Evolutionary conservation across 768 basidiomycete genomes (phyloP).

Genomic region (Russula griseocarnosa): DNA sequence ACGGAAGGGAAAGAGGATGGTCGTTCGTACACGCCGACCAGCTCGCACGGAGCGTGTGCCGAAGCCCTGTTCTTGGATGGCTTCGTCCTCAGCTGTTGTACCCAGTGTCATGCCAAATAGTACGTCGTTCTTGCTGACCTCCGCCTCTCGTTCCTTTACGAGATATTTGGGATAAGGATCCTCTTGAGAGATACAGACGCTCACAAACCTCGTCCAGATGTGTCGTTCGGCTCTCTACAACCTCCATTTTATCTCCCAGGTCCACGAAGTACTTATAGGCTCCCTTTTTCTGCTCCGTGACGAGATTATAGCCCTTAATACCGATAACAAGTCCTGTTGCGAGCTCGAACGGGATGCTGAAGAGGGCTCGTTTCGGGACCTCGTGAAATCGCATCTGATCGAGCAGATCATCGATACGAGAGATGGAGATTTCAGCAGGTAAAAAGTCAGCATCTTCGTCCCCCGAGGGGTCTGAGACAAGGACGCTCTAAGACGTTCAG

Average conservation of each 20-base stretch:
- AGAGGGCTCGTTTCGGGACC: slow-evolving; percentile 76
- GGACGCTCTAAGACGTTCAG: slow-evolving; percentile 47
- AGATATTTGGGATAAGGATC: background rate
- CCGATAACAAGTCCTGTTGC: slow-evolving; percentile 72
- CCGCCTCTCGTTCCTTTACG: slow-evolving; percentile 36
- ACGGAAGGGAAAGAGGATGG: slow-evolving; percentile 23
- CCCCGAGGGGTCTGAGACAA: slow-evolving; percentile 53
- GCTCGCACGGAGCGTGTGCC: slow-evolving; percentile 40
- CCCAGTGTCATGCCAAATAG: slow-evolving; percentile 44
- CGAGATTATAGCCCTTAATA: slow-evolving; percentile 84
- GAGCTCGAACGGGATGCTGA: slow-evolving; percentile 76
- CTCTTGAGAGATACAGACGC: background rate
- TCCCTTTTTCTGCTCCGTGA: slow-evolving; percentile 86
- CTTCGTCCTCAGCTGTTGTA: slow-evolving; percentile 36
- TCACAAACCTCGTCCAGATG: slow-evolving; percentile 70
- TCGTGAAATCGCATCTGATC: slow-evolving; percentile 79
- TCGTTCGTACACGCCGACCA: slow-evolving; percentile 47
- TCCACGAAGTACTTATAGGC: slow-evolving; percentile 79
- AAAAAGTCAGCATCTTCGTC: slow-evolving; percentile 48
- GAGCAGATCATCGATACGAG: slow-evolving; percentile 73
- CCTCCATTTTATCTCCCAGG: slow-evolving; percentile 71
- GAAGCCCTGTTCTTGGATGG: slow-evolving; percentile 37
- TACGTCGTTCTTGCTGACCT: slow-evolving; percentile 37
- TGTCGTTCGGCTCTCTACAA: slow-evolving; percentile 62
- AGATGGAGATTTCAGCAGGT: slow-evolving; percentile 67